These are phyloP conservation scores for Talaromyces sp. DNA, from an alignment of 2,329 filamentous ascomycete species.

Conservation along the genomic window DNA sequence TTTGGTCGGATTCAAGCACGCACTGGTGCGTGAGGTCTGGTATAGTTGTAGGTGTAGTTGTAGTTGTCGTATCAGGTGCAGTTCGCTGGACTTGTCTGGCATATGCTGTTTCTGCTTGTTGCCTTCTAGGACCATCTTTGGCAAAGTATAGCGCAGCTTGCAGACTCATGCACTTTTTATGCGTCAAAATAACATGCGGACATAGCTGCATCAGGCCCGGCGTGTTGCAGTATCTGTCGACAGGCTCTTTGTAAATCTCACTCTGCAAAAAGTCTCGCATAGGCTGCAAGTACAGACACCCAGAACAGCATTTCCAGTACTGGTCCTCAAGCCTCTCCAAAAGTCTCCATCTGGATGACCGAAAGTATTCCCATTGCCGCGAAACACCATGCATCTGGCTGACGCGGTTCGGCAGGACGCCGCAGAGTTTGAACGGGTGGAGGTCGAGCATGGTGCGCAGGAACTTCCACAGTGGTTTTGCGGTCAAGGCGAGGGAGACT, in stretches of 20 bases:
- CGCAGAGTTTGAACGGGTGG: not conserved
- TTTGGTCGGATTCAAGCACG: not conserved
- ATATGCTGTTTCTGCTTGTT: not conserved
- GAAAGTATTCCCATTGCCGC: not conserved
- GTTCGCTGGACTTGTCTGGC: not conserved
- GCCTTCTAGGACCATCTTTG: too few relatives aligned
- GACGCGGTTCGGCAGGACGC: not conserved
- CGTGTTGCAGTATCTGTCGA: not conserved
- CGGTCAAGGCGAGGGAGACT: not conserved
- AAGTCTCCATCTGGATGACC: not conserved
- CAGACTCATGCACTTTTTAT: conserved; percentile 2
- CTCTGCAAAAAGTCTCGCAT: not conserved
- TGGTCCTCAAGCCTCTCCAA: conserved; percentile 1
- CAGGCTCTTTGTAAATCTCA: not conserved
- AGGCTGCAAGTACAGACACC: conserved; percentile 6
- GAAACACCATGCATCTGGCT: not conserved
- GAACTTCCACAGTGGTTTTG: not conserved
- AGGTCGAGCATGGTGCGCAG: not conserved
- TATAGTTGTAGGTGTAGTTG: not conserved
- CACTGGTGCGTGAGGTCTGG: conserved; percentile 1
- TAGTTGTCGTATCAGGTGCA: too few relatives aligned
- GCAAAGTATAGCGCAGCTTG: not conserved
- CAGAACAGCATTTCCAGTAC: conserved; percentile 7
- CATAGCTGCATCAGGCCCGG: conserved; percentile 5
- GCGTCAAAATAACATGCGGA: conserved; percentile 5